phyloP scores from a whole-genome alignment of 1,139 yeast species.

The Lodderomyces margitis region DNA sequence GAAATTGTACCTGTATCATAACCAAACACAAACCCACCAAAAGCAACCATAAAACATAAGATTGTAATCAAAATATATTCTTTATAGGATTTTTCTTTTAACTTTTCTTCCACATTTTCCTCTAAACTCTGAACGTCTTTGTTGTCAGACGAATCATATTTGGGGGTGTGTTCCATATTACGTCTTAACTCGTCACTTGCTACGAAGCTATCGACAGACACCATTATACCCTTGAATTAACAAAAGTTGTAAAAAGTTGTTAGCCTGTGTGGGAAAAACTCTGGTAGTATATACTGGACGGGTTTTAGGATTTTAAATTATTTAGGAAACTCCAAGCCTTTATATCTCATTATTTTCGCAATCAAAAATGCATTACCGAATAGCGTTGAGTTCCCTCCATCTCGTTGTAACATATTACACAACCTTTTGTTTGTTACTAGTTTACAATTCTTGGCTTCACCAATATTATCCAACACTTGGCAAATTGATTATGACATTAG shows the following conservation, averaged over 20 bases:
- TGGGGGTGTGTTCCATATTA: neutral
- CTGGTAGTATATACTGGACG: too few relatives aligned
- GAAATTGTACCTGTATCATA: conserved; percentile 74
- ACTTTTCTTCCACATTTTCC: conserved; percentile 13
- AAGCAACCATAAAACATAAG: conserved; percentile 46
- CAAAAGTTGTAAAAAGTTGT: neutral
- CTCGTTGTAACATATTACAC: too few relatives aligned
- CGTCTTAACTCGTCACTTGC: neutral
- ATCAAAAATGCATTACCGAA: too few relatives aligned
- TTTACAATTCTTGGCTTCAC: neutral
- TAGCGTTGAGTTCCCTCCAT: too few relatives aligned
- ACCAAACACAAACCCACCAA: conserved; percentile 68
- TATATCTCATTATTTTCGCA: neutral
- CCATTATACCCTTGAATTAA: neutral
- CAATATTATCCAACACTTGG: too few relatives aligned
- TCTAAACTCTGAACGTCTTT: conserved; percentile 5
- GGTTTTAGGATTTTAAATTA: too few relatives aligned
- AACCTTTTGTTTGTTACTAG: neutral
- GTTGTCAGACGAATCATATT: neutral
- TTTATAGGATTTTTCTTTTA: conserved; percentile 22
- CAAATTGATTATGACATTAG: too few relatives aligned
- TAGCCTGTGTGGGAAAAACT: too few relatives aligned
- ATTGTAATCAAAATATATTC: conserved; percentile 33
- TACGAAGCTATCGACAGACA: neutral
- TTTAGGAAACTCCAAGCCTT: neutral